phyloP scores from a whole-genome alignment of 1,284 basidiomycete genomes.

The Tilletia horrida region DNA sequence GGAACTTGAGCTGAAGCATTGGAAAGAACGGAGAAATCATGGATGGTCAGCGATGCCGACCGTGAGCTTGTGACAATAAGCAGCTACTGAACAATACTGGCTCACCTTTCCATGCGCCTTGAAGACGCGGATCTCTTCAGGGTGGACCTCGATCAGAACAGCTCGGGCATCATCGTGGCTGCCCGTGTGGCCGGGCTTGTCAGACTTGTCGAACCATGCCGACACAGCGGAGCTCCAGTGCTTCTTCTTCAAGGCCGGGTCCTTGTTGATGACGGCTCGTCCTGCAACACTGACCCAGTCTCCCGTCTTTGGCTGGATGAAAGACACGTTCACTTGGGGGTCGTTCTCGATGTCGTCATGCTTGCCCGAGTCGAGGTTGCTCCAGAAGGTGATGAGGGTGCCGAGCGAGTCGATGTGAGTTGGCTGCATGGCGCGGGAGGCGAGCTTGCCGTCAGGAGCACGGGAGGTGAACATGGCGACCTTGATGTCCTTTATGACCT shows the following conservation, averaged over 20 bases:
- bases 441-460: constrained; percentile 69
- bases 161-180: constrained; percentile 76
- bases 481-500: constrained; percentile 38
- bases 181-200: constrained; percentile 81
- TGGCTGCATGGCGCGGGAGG: constrained; percentile 80
- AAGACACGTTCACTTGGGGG: constrained; percentile 55
- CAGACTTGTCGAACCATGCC: constrained; percentile 82
- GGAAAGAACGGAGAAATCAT: too few species aligned
- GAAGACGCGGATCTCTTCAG: constrained; percentile 62
- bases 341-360: constrained; percentile 39
- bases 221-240: constrained; percentile 37
- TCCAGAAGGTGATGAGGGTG: constrained; percentile 36
- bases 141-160: constrained; percentile 73
- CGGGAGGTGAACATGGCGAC: constrained; percentile 74
- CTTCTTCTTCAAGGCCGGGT: constrained; percentile 44
- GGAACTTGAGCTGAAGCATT: neutral
- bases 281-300: constrained; percentile 83
- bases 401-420: constrained; percentile 61
- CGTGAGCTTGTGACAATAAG: neutral
- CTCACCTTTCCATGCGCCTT: constrained; percentile 36
- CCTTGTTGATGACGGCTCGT: constrained; percentile 59
- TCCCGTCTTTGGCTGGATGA: constrained; percentile 69
- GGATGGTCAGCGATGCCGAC: too few species aligned
- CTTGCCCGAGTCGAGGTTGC: constrained; percentile 45
- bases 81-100: too few species aligned